Conservation (phyloP, 2,329 filamentous ascomycete species). For the Fusarium mexicanum region DNA sequence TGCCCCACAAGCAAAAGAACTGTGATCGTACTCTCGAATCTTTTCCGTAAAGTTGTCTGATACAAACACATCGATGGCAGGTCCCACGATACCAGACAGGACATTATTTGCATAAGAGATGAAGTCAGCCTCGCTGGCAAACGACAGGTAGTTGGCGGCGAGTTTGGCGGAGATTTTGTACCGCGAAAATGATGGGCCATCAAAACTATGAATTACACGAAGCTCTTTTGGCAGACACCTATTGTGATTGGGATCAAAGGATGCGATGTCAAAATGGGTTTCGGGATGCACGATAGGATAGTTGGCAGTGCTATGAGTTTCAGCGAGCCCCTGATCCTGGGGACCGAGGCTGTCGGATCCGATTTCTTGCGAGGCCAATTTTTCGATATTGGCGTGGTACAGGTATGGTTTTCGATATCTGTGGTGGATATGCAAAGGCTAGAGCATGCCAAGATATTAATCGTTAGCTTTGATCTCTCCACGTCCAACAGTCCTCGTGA, state of each 20-base stretch:
- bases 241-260: rapidly evolving
- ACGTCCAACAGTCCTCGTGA: rapidly evolving
- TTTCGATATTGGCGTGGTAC: background rate
- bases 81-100: background rate
- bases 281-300: background rate
- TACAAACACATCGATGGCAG: background rate
- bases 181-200: rapidly evolving
- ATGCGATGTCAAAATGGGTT: background rate
- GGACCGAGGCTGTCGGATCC: background rate
- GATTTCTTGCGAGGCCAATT: background rate
- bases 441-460: background rate
- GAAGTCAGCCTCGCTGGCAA: background rate
- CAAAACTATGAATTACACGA: background rate
- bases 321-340: background rate
- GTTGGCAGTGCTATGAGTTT: background rate
- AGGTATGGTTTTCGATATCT: too few relatives aligned
- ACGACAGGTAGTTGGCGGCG: background rate
- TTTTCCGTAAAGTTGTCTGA: rapidly evolving
- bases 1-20: background rate
- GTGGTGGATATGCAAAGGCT: too few relatives aligned
- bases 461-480: background rate
- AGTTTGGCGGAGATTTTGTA: background rate
- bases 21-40: background rate
- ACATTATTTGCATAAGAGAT: background rate
- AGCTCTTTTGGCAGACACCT: background rate